Evolutionary conservation across 805 yeast species (phyloP), one percentile per base, ranked within the genome.

Genomic region (Myxozyma vanderwaltii): DNA sequence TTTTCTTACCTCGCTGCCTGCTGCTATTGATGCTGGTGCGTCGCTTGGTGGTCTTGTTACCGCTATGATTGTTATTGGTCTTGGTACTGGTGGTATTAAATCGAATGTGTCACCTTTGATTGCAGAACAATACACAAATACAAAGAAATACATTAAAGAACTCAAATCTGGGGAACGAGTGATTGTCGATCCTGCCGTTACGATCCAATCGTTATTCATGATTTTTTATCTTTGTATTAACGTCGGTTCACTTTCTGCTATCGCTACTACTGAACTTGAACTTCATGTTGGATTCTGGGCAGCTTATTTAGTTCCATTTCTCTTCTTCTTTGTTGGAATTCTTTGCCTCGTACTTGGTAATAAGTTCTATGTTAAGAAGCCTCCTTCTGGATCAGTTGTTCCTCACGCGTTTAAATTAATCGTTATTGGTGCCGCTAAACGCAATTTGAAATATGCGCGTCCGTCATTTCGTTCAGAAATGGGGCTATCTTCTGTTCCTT

Each of bases 71-170:
- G 72, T 83, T 54, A 82, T 88, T 67, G 92, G 92, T 66, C 67
- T 86, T 40, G 92, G 90, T 41, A 85, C 94, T 33, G 94, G 94
- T 69, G 86, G 90, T 67, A 88, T 88, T 70, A 88, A 88, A 72
- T 79, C 91, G 41, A 87, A 88, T 68, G 83, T 88, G 31, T 82
- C 90, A 4, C 86, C 88, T 19, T 77, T 88, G 70, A 83, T 88
- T 70, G 91, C 90, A 48, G 88, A 86, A 68, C 89, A 86, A 74
- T 84, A 81, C 70, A 84, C 86, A 46, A 81, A 83, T 70, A 76
- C 81, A 58, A 78, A 80, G 65, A 86, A 84, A 63, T 82, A 80
- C 51, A 82, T 88, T 56, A 80, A 78, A 71, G 81, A 80, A 2
- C 75, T 80, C 58, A 79, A 81, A 64, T 70, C 77, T 27, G 96